Evolutionary conservation across 139 green algal species (phyloP).

Genomic region (Diplosphaera chodatii): DNA sequence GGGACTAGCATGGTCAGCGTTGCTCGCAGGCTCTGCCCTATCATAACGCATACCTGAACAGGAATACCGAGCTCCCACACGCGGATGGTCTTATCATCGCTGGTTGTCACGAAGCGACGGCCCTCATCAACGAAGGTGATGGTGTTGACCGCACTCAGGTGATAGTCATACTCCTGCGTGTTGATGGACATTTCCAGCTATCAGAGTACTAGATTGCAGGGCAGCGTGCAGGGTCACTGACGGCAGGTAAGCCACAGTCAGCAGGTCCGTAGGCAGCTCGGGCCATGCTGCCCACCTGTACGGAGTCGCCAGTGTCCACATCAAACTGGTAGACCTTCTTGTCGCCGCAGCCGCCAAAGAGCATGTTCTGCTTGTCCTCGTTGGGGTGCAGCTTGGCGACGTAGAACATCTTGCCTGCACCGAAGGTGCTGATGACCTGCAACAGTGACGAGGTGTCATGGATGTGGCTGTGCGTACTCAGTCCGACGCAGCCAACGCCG

Average conservation of each 20-base stretch:
- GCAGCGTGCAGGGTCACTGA: not conserved
- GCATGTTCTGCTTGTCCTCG: constrained; percentile 81
- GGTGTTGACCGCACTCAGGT: constrained; percentile 93
- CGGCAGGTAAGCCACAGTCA: not conserved
- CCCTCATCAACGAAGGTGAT: constrained; percentile 95
- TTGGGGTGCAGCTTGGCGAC: constrained; percentile 87
- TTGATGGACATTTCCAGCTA: too few species aligned
- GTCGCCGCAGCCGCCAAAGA: constrained; percentile 84
- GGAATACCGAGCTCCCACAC: constrained; percentile 98
- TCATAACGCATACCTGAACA: too few species aligned
- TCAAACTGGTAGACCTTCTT: constrained; percentile 97
- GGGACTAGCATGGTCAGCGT: too few species aligned
- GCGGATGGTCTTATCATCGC: constrained; percentile 95
- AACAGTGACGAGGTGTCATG: not conserved
- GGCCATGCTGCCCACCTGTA: constrained; percentile 43
- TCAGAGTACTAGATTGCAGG: too few species aligned
- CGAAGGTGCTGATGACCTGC: constrained; percentile 66
- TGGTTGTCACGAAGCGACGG: constrained; percentile 76
- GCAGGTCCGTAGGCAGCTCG: not conserved
- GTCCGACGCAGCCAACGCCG: too few species aligned
- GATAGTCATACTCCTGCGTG: constrained; percentile 94
- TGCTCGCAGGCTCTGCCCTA: too few species aligned
- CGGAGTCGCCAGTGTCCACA: constrained; percentile 74
- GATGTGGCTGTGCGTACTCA: too few species aligned
- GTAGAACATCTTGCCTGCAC: constrained; percentile 73